A percentile compares a stretch with the other conserved stretches of the same genome.
Evolutionary conservation across 192 early-diverging fungal species (phyloP).

Genomic region (Linnemannia elongata): DNA sequence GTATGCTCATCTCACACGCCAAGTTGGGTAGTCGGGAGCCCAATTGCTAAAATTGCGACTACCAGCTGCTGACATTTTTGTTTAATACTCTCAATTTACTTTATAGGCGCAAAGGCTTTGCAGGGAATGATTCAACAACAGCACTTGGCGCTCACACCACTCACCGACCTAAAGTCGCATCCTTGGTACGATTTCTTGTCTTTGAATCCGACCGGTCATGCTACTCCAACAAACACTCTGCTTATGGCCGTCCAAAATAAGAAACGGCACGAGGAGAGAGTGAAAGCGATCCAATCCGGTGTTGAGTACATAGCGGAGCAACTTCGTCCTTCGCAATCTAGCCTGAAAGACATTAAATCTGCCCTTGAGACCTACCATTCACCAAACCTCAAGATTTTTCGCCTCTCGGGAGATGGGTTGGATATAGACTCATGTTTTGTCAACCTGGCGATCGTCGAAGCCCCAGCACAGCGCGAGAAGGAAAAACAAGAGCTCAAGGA

Average conservation of each 20-base stretch:
- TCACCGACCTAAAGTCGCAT: no score
- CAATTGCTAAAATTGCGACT: no score
- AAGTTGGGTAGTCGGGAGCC: no score
- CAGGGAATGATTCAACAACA: no score
- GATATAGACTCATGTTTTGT: constrained; percentile 15
- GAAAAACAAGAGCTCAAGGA: constrained; percentile 14
- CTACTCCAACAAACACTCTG: constrained; percentile 2
- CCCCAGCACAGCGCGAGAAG: constrained; percentile 10
- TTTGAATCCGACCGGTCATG: neutral
- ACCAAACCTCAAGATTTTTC: neutral
- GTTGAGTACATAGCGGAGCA: neutral
- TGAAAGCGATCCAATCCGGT: neutral
- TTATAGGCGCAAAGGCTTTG: no score
- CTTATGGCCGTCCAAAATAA: constrained; percentile 5
- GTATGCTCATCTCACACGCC: no score
- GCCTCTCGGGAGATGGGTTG: constrained; percentile 1
- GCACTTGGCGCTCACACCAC: no score
- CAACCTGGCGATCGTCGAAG: constrained; percentile 24
- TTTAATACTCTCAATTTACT: no score
- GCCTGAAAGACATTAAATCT: constrained; percentile 4
- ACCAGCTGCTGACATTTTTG: no score
- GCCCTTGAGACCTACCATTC: constrained; percentile 7
- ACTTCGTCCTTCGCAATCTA: no score
- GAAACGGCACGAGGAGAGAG: neutral
- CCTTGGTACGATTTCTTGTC: no score